Conservation (phyloP, 768 basidiomycete genomes). For the Termitomyces sp. region DNA sequence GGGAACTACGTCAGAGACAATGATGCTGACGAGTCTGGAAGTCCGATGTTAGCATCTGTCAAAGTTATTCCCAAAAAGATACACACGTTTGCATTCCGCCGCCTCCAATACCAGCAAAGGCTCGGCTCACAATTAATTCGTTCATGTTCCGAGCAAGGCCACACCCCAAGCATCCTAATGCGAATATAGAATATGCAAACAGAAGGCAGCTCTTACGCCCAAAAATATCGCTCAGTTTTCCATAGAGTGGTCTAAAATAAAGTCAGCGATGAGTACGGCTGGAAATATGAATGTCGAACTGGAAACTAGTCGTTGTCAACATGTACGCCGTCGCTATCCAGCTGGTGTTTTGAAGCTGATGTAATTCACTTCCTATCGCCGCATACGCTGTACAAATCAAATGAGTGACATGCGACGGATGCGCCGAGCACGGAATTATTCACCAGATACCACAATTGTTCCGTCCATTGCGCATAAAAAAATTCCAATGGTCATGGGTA, state of each 20-base stretch:
- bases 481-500: slow-evolving; percentile 44
- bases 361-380: slow-evolving; percentile 52
- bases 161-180: slow-evolving; percentile 47
- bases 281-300: slow-evolving; percentile 30
- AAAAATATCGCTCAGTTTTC: slow-evolving; percentile 63
- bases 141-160: slow-evolving; percentile 51
- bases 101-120: slow-evolving; percentile 55
- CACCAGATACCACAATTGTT: slow-evolving; percentile 45
- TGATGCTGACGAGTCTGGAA: slow-evolving; percentile 52
- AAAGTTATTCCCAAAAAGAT: background rate
- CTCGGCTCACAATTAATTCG: slow-evolving; percentile 47
- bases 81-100: slow-evolving; percentile 61
- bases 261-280: background rate
- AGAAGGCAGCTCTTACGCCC: slow-evolving; percentile 55
- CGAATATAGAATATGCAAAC: slow-evolving; percentile 50
- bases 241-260: slow-evolving; percentile 48
- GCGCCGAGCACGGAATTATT: slow-evolving; percentile 3
- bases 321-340: slow-evolving; percentile 66
- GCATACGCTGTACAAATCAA: slow-evolving; percentile 35
- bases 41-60: background rate
- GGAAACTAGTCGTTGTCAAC: slow-evolving; percentile 55
- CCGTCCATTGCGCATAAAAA: slow-evolving; percentile 45
- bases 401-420: background rate
- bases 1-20: slow-evolving; percentile 62
- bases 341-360: slow-evolving; percentile 58